These are phyloP conservation scores for Sclerotinia nivalis DNA, from an alignment of 2,329 filamentous ascomycete genomes.

Conservation along the genomic window DNA sequence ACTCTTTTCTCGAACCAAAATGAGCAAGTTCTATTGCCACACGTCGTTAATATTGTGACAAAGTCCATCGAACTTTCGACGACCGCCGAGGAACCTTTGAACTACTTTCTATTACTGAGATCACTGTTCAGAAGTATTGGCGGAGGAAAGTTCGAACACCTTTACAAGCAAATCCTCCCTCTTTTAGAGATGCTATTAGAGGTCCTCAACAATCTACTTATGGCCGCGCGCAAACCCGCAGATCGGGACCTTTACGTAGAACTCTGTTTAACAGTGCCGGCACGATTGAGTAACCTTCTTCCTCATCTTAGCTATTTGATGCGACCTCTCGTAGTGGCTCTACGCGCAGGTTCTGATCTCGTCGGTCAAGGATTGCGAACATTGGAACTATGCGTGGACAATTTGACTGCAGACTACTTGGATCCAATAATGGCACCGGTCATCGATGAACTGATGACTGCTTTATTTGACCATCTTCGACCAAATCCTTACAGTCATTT, in stretches of 20 bases:
- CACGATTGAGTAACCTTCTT: constrained; percentile 87
- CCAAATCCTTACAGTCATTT: constrained; percentile 96
- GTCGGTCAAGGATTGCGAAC: constrained; percentile 93
- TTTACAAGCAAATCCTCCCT: constrained; percentile 97
- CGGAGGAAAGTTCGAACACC: constrained; percentile 92
- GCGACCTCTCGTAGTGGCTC: constrained; percentile 92
- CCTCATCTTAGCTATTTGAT: constrained; percentile 96
- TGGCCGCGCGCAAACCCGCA: constrained; percentile 84
- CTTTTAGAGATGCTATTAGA: constrained; percentile 96
- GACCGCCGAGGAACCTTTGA: constrained; percentile 95
- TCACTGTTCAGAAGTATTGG: constrained; percentile 96
- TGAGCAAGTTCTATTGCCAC: constrained; percentile 90
- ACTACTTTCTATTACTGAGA: constrained; percentile 91
- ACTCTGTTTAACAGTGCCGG: constrained; percentile 92
- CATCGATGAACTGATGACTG: constrained; percentile 98
- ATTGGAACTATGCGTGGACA: constrained; percentile 94
- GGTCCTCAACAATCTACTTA: constrained; percentile 90
- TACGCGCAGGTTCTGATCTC: constrained; percentile 87
- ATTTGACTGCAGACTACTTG: constrained; percentile 94
- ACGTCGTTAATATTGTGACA: constrained; percentile 95
- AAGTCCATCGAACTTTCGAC: constrained; percentile 96
- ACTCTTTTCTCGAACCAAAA: constrained; percentile 94
- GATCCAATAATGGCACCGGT: constrained; percentile 99
- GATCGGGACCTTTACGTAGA: constrained; percentile 97
- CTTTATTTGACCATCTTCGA: constrained; percentile 90